Conservation (phyloP, 1,139 yeast genomes). For the Blastobotrys arbuscula region DNA sequence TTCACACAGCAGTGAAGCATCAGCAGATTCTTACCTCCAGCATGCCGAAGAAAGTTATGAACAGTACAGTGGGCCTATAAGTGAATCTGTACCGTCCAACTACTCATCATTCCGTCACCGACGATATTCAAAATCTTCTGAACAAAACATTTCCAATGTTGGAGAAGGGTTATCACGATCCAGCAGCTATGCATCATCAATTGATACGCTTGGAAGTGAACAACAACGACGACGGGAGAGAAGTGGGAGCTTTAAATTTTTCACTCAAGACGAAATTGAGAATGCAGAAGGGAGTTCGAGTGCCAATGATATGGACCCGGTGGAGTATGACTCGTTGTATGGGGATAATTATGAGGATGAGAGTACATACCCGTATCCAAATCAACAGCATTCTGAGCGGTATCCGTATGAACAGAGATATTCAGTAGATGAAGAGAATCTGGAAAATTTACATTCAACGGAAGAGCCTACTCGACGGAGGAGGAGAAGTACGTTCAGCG, state of each 20-base stretch:
- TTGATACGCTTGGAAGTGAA: constrained; percentile 21
- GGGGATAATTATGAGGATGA: constrained; percentile 26
- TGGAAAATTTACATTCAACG: constrained; percentile 9
- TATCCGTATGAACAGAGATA: constrained; percentile 16
- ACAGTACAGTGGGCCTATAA: constrained; percentile 85
- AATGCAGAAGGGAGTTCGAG: constrained; percentile 80
- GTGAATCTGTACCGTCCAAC: constrained; percentile 85
- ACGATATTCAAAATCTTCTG: constrained; percentile 33
- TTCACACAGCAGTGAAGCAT: constrained; percentile 7
- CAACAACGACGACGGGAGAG: background rate
- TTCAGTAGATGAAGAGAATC: constrained; percentile 9
- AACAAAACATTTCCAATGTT: background rate
- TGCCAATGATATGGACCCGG: constrained; percentile 53
- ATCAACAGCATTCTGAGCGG: constrained; percentile 22
- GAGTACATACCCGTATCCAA: constrained; percentile 17
- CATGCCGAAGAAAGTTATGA: constrained; percentile 44
- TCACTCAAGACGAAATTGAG: constrained; percentile 76
- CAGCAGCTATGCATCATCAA: constrained; percentile 16
- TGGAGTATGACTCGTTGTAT: constrained; percentile 38
- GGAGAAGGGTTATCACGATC: constrained; percentile 17
- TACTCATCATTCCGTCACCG: constrained; percentile 80
- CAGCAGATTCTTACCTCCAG: constrained; percentile 12
- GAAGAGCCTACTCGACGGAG: constrained; percentile 13
- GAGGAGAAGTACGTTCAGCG: constrained; percentile 18
- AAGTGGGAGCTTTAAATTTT: constrained; percentile 55